Conservation (phyloP, 1,284 basidiomycete species). For the Tilletiopsis washingtonensis region DNA sequence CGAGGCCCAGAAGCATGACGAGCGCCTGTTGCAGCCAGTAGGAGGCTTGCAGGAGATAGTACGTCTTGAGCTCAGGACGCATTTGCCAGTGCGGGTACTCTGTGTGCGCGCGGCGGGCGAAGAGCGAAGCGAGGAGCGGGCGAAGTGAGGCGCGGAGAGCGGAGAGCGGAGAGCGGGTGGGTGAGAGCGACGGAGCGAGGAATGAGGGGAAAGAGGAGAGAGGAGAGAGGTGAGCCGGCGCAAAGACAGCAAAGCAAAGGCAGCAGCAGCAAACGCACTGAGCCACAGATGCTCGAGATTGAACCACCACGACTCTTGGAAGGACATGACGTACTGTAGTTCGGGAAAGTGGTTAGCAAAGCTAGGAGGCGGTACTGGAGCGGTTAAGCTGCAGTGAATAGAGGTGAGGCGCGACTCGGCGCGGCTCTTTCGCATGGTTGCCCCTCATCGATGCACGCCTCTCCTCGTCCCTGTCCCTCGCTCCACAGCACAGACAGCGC, state of each 20-base stretch:
- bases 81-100: slow-evolving; percentile 57
- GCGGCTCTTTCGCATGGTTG: no score
- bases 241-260: no score
- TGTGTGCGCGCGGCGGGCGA: no score
- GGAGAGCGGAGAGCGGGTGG: no score
- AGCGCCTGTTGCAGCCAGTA: slow-evolving; percentile 95
- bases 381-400: no score
- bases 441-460: not conserved
- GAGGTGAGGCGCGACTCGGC: slow-evolving; percentile 29
- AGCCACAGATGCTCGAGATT: slow-evolving; percentile 43
- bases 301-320: slow-evolving; percentile 84
- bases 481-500: no score
- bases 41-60: slow-evolving; percentile 69
- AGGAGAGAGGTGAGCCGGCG: no score
- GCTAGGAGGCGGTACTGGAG: not conserved
- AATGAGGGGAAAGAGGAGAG: no score
- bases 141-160: no score
- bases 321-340: slow-evolving; percentile 71
- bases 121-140: no score
- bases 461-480: not conserved
- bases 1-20: slow-evolving; percentile 72
- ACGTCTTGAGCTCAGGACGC: slow-evolving; percentile 74
- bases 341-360: not conserved
- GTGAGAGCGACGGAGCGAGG: no score
- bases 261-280: no score